Base-by-base conservation (phyloP, 2,329 filamentous ascomycete genomes). In the Trichoderma koningiopsis region DNA sequence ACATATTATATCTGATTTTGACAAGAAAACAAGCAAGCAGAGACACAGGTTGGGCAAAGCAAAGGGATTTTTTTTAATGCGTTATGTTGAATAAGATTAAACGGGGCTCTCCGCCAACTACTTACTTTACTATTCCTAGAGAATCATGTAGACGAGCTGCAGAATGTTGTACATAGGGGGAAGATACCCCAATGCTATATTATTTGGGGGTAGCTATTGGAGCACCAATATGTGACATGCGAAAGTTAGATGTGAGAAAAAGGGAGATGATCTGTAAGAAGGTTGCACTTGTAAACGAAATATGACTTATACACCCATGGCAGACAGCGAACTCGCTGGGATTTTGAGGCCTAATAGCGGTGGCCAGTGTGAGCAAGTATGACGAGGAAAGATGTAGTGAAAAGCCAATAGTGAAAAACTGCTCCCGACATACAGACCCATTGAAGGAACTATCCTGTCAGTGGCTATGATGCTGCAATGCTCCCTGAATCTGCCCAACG, bases 391-490 rank as follows among this genome's bases (percentile, higher is more conserved):
- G 33, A 11, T 33, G 11, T 33, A n/a, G 7, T 35, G 19, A 19
- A 31, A 19, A 47, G 35, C 49, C 43, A 31, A 64, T 4, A 11
- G n/a, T 10, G 22, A 3, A 29, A 31, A 64, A 56, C 92, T 57
- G 95, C 95, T 24, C 95, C 94, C 33, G 94, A 98, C 77, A 98
- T 92, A n/a, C n/a, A n/a, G n/a, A n/a, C 95, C 95, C 40, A 86
- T 98, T 71, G 95, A 94, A 62, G n/a, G n/a, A n/a, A 94, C 93
- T 67, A 93, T 98, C 72, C 88, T 98, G 55, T 97, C 94, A 14
- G 87, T 97, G 16, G 93, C 93, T 76, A 97, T 98, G 94, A 92
- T 99, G 91, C 87, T 97, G 76, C 91, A 93, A 77, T 98, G 97
- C 85, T 97, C 94, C 16, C 88, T 98, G 70, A 89, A 89, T 76